phyloP scores from a whole-genome alignment of 1,284 basidiomycete species.

The Cryptococcus deneoformans region DNA sequence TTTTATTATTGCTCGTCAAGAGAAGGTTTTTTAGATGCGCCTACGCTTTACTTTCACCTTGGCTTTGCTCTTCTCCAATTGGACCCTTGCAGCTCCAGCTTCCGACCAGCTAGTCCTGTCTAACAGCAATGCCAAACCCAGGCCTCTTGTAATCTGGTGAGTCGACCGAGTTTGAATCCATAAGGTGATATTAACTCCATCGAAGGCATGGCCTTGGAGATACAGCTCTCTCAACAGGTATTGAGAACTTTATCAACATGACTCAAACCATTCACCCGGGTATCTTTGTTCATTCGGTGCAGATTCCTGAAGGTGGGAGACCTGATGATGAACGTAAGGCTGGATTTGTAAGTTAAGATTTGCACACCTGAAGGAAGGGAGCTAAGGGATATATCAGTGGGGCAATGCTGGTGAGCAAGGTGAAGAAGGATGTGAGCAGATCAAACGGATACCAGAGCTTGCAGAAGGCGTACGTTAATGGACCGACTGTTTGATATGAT shows the following conservation, averaged over 20 bases:
- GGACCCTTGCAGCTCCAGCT: neutral
- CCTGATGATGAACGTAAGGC: slow-evolving; percentile 67
- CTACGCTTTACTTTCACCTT: no score
- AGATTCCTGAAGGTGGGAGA: slow-evolving; percentile 63
- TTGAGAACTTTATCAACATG: slow-evolving; percentile 61
- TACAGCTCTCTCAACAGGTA: slow-evolving; percentile 51
- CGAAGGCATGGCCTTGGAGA: slow-evolving; percentile 80
- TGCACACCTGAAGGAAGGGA: no score
- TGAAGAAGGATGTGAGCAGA: slow-evolving; percentile 53
- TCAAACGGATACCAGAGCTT: slow-evolving; percentile 67
- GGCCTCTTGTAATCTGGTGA: slow-evolving; percentile 78
- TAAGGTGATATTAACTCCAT: neutral
- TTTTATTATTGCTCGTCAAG: no score
- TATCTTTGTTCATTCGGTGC: slow-evolving; percentile 81
- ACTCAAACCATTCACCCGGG: slow-evolving; percentile 73
- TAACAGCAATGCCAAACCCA: slow-evolving; percentile 21
- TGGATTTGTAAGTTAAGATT: slow-evolving; percentile 63
- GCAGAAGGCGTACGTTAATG: slow-evolving; percentile 53
- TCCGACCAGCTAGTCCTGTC: slow-evolving; percentile 2
- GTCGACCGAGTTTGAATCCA: neutral
- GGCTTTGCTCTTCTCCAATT: no score
- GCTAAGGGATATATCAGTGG: slow-evolving; percentile 25
- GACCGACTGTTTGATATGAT: neutral
- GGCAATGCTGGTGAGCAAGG: slow-evolving; percentile 39
- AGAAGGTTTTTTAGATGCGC: no score